A percentile compares a stretch with the other conserved stretches of the same genome.
phyloP scores from a whole-genome alignment of 2,329 filamentous ascomycete genomes.

The Curvularia spicifera region DNA sequence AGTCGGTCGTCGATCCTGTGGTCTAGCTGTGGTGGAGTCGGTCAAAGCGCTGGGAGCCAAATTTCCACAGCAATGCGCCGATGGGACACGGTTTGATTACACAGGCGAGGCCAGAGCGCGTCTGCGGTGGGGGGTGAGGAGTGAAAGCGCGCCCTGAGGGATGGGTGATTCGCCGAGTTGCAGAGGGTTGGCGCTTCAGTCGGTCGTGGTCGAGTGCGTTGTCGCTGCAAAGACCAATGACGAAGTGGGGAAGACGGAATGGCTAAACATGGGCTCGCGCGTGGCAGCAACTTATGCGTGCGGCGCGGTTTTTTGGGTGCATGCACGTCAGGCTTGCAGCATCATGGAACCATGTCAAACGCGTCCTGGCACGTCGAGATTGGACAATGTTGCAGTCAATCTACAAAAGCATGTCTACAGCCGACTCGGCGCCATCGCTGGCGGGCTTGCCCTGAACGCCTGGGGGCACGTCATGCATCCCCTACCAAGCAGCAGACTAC shows the following conservation, averaged over 20 bases:
- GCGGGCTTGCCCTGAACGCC: constrained; percentile 13
- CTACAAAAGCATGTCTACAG: constrained; percentile 1
- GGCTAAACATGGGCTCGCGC: constrained; percentile 28
- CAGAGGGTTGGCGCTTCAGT: constrained; percentile 35
- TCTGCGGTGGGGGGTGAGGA: constrained; percentile 15
- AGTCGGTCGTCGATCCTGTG: constrained; percentile 13
- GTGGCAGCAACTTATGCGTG: constrained; percentile 16
- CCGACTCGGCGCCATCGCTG: background rate
- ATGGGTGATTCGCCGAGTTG: constrained; percentile 30
- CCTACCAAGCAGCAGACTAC: background rate
- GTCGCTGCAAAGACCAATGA: constrained; percentile 39
- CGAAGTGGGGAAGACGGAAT: constrained; percentile 33
- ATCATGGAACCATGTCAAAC: background rate
- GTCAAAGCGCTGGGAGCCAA: constrained; percentile 40
- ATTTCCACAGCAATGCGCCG: constrained; percentile 32
- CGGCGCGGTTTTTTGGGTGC: constrained; percentile 11
- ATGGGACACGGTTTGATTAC: constrained; percentile 25
- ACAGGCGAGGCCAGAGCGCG: constrained; percentile 30
- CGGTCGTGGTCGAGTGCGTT: constrained; percentile 32
- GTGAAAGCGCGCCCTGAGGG: constrained; percentile 26
- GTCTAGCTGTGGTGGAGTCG: constrained; percentile 29
- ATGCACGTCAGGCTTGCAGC: constrained; percentile 11
- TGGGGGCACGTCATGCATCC: constrained; percentile 10
- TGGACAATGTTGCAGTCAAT: background rate
- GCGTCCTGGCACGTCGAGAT: background rate